Evolutionary conservation across 176 grass and related monocot species (phyloP), one percentile per base, ranked within the genome.

Genomic region (Rhynchospora pubera): DNA sequence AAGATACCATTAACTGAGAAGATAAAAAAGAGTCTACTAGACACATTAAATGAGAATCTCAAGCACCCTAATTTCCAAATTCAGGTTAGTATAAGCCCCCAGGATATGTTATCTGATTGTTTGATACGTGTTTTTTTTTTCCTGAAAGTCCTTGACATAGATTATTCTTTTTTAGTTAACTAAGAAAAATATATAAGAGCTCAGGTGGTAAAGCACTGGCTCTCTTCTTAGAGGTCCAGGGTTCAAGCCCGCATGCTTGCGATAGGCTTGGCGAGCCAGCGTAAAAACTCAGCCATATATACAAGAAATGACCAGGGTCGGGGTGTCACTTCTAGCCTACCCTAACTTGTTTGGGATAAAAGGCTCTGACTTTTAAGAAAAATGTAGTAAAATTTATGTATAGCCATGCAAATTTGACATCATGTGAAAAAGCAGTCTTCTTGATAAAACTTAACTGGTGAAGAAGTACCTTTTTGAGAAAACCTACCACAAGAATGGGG

Each of bases 21-120:
- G 85, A 93, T 80, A 79, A 92, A 98, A 89, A 93, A 68, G 82
- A 87, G 84, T 88, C 88, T 98, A 56, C 83, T 93, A 62, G 92
- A 98, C 86, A 94, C 95, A 43, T 85, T 98, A 85, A 94, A 98
- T 88, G 95, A 98, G 66, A 98, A 98, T 88, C 64, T 98, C 63
- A 93, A 84, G 81, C 92, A 98, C 79, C 95, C 95, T 72, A 94
- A 93, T 93, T 83, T 88, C 73, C 95, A 94, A 90, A 98, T 98
- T 92, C 95, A 98, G 90, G 95, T 89, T 85, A 58, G 30, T 39
- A 69, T 66, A 5, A 16, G 13, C 47, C 21, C n/a, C n/a, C 12
- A 76, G 22, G 6, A 16, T 53, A 55, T 45, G 47, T 75, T 52
- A 75, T 5, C 47, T 75, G 11, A 30, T 74, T 23, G 11, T 75